Percentiles rank a stretch among this genome's conserved stretches.
Evolutionary conservation across 176 grass and related monocot genomes (phyloP).

Genomic region (Oryza meyeriana): DNA sequence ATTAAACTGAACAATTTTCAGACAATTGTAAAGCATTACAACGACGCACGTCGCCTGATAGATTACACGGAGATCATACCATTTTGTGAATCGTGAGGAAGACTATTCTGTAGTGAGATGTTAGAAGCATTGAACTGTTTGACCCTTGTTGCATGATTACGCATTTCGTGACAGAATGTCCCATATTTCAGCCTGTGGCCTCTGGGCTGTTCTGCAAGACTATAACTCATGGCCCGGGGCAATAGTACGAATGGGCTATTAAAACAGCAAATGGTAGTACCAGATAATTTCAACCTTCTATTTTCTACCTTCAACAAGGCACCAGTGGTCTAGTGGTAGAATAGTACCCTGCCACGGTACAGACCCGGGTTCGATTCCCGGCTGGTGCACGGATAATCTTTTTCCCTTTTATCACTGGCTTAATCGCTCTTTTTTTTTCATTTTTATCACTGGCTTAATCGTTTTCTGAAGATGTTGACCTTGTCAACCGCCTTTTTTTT

Average conservation of each 20-base stretch:
- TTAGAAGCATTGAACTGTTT: too few species aligned
- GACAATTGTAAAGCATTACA: not conserved
- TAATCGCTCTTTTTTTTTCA: too few species aligned
- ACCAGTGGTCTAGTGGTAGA: constrained; percentile 79
- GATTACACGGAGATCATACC: not conserved
- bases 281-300: not conserved
- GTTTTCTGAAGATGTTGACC: too few species aligned
- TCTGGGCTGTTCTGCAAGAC: too few species aligned
- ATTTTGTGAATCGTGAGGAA: not conserved
- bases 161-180: not conserved
- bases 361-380: constrained; percentile 63
- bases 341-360: constrained; percentile 83
- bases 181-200: not conserved
- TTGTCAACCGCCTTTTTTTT: too few species aligned
- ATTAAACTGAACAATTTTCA: not conserved
- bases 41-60: not conserved
- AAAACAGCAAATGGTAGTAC: too few species aligned
- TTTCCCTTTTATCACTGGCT: not conserved
- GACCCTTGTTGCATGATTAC: not conserved
- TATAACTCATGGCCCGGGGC: too few species aligned
- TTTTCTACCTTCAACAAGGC: not conserved
- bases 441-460: too few species aligned
- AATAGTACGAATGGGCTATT: too few species aligned
- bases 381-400: constrained; percentile 7
- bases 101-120: not conserved